Conservation (phyloP, 2,329 filamentous ascomycete genomes). For the Ophidiomyces ophidiicola region DNA sequence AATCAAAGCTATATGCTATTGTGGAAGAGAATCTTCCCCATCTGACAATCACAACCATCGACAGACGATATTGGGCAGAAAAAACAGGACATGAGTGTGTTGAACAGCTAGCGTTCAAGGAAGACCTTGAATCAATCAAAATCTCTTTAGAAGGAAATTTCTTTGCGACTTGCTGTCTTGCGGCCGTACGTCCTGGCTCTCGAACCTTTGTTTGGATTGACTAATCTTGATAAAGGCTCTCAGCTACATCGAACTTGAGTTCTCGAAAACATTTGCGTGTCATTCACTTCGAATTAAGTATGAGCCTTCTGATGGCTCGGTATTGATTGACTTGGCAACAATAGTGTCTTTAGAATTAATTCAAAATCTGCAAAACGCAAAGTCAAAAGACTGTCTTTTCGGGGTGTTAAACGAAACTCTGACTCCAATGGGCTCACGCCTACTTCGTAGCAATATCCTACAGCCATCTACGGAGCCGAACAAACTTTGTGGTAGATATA, state of each 20-base stretch:
- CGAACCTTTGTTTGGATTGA: neutral
- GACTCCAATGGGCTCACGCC: slow-evolving; percentile 77
- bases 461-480: slow-evolving; percentile 68
- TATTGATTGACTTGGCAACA: slow-evolving; percentile 90
- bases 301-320: slow-evolving; percentile 75
- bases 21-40: slow-evolving; percentile 59
- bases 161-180: slow-evolving; percentile 72
- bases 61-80: slow-evolving; percentile 77
- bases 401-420: slow-evolving; percentile 72
- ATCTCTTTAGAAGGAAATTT: slow-evolving; percentile 71
- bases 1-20: slow-evolving; percentile 61
- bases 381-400: slow-evolving; percentile 71
- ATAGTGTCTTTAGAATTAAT: slow-evolving; percentile 80
- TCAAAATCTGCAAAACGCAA: slow-evolving; percentile 66
- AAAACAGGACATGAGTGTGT: slow-evolving; percentile 64
- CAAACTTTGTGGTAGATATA: slow-evolving; percentile 60
- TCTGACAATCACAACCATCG: slow-evolving; percentile 50
- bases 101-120: slow-evolving; percentile 61
- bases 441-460: slow-evolving; percentile 73
- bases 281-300: slow-evolving; percentile 79
- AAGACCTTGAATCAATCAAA: slow-evolving; percentile 71
- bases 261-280: slow-evolving; percentile 56
- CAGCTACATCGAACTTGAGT: slow-evolving; percentile 63
- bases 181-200: slow-evolving; percentile 48
- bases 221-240: slow-evolving; percentile 47